These are phyloP conservation scores for Neurospora tetraspora DNA, from an alignment of 495 filamentous ascomycete species.

Conservation along the genomic window DNA sequence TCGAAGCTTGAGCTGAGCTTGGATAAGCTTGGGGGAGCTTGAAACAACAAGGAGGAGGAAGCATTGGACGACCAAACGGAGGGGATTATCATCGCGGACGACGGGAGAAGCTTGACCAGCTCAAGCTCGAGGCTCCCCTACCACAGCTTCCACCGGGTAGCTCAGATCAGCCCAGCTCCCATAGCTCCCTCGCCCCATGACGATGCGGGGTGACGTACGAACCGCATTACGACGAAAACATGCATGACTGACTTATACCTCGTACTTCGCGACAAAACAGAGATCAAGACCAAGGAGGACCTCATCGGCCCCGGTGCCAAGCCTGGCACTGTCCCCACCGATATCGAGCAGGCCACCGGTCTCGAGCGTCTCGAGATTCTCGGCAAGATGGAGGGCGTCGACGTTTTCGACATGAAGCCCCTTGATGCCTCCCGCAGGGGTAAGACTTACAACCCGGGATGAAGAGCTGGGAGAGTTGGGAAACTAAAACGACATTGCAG, in stretches of 20 bases:
- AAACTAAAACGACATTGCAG: slow-evolving; percentile 30
- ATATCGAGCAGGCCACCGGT: slow-evolving; percentile 90
- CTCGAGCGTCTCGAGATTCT: slow-evolving; percentile 96
- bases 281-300: slow-evolving; percentile 72
- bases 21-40: neutral
- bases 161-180: neutral
- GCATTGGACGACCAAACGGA: neutral
- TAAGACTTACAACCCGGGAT: slow-evolving; percentile 49
- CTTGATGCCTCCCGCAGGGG: slow-evolving; percentile 67
- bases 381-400: slow-evolving; percentile 97
- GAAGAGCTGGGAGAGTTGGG: neutral
- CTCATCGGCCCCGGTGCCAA: slow-evolving; percentile 73
- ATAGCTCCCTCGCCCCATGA: neutral
- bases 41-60: neutral
- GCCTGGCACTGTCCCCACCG: slow-evolving; percentile 78
- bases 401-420: slow-evolving; percentile 97
- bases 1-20: neutral
- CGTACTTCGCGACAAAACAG: slow-evolving; percentile 35
- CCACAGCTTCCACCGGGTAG: neutral
- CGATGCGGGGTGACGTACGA: neutral
- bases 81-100: neutral
- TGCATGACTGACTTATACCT: slow-evolving; percentile 10
- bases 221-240: neutral
- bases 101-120: neutral
- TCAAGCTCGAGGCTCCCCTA: neutral